A percentile compares a stretch with the other conserved stretches of the same genome.
Conservation (phyloP, 345 rosid species). For the Microthlaspi erraticum region DNA sequence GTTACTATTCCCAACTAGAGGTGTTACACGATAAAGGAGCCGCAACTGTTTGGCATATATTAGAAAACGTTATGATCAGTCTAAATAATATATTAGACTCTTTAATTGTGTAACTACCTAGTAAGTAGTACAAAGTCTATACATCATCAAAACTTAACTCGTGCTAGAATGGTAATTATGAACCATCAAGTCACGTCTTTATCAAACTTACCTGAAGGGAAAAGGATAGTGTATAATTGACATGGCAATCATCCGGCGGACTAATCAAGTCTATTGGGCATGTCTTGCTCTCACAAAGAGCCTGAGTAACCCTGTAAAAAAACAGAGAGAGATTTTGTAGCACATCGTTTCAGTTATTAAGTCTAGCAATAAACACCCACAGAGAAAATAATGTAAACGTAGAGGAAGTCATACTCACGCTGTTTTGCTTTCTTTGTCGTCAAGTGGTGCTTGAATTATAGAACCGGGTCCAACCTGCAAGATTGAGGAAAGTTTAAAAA, state of each 20-base stretch:
- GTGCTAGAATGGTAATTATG: constrained; percentile 14
- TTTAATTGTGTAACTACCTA: constrained; percentile 4
- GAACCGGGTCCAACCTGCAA: constrained; percentile 92
- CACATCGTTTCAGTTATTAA: constrained; percentile 17
- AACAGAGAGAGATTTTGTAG: constrained; percentile 8
- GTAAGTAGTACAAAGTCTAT: constrained; percentile 5
- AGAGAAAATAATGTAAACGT: constrained; percentile 18
- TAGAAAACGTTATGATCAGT: constrained; percentile 21
- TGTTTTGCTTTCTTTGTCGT: constrained; percentile 70
- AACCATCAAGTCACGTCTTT: constrained; percentile 34
- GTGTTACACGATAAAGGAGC: not conserved
- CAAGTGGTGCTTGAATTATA: constrained; percentile 83
- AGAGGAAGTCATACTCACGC: constrained; percentile 71
- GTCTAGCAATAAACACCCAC: constrained; percentile 14
- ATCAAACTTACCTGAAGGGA: constrained; percentile 77
- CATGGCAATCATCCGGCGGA: constrained; percentile 99
- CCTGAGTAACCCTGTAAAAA: constrained; percentile 67
- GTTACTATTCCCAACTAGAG: constrained; percentile 9
- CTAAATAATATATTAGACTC: constrained; percentile 15
- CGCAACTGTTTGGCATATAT: constrained; percentile 23
- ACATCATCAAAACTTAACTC: constrained; percentile 20
- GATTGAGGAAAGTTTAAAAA: constrained; percentile 31
- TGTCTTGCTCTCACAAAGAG: constrained; percentile 76
- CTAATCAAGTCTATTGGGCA: constrained; percentile 90
- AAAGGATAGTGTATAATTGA: constrained; percentile 86